Evolutionary conservation across 257 asterid genomes (phyloP), one percentile per base, ranked within the genome.

Genomic region (Nicotiana tabacum): DNA sequence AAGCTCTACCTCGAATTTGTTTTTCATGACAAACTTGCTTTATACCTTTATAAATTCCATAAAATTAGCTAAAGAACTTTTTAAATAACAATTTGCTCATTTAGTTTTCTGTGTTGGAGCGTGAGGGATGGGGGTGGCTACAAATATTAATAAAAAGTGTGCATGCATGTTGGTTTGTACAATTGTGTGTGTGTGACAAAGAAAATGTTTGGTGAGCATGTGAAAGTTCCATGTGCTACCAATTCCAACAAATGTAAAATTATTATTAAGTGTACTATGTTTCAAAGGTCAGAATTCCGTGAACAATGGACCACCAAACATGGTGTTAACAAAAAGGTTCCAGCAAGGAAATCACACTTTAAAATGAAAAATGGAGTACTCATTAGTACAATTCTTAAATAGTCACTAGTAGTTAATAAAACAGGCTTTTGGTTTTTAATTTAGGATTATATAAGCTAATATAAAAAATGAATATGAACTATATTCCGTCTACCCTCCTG

Each of bases 151-250:
- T 27, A 51, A 15, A 51, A 51, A 51, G 65, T 76, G 29, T 76
- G 64, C 64, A 51, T 76, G 64, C 64, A 76, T 76, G 80, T 76
- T 13, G 80, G 29, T 51, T 27, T 76, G 46, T 74, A 24, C 43
- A 48, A 48, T 27, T 13, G 39, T 51, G 6, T 11, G 57, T 46
- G 61, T 48, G 4, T 65, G 9, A 69, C 55, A n/a, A 24, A 68
- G 46, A 82, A 56, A 70, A 58, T 60, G 74, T 74, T 82, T 74
- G 82, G 85, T 66, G 37, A 15, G 81, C 88, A 81, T 81, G 43
- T 74, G 80, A 24, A 61, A 51, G 86, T 81, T 85, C 80, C 90
- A 87, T 87, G 92, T 85, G 92, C 83, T 17, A 83, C 82, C 88
- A 80, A 78, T 80, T 84, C 69, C 83, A 84, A 65, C 60, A 37